Conservation (phyloP, 495 filamentous ascomycete species). For the Penicillium riverlandense region DNA sequence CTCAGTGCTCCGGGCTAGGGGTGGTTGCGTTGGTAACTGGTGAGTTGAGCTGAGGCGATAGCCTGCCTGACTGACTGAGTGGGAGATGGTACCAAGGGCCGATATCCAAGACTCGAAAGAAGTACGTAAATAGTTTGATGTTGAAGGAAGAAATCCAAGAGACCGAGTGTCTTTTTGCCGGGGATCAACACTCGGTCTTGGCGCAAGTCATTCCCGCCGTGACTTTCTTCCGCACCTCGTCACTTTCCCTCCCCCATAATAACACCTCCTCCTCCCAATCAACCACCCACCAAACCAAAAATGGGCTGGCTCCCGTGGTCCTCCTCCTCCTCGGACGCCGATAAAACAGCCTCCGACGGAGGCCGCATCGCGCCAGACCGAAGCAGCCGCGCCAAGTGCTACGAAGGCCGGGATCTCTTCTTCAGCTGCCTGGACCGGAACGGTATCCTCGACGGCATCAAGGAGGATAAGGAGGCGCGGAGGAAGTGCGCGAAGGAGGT, state of each 20-base stretch:
- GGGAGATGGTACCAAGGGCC: too few relatives aligned
- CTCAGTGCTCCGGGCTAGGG: too few relatives aligned
- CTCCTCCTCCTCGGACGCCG: constrained; percentile 31
- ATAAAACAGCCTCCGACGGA: constrained; percentile 46
- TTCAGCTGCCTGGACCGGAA: constrained; percentile 77
- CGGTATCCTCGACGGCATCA: constrained; percentile 78
- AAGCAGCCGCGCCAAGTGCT: constrained; percentile 71
- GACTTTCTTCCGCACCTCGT: too few relatives aligned
- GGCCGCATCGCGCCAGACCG: constrained; percentile 71
- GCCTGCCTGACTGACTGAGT: too few relatives aligned
- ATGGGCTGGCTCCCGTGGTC: constrained; percentile 42
- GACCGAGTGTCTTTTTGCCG: too few relatives aligned
- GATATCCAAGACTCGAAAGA: too few relatives aligned
- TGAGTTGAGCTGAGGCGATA: too few relatives aligned
- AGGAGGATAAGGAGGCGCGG: constrained; percentile 56
- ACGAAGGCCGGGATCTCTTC: constrained; percentile 77
- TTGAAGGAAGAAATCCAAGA: too few relatives aligned
- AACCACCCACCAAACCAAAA: constrained; percentile 6
- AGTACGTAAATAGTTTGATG: too few relatives aligned
- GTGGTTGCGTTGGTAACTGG: too few relatives aligned
- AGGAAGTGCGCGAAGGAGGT: constrained; percentile 61
- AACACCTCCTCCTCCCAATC: background rate
- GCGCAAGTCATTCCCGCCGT: too few relatives aligned
- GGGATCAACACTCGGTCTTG: too few relatives aligned
- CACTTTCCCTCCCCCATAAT: background rate